Evolutionary conservation across 805 yeast genomes (phyloP), one percentile per base, ranked within the genome.

Genomic region (Candida namnaoensis): DNA sequence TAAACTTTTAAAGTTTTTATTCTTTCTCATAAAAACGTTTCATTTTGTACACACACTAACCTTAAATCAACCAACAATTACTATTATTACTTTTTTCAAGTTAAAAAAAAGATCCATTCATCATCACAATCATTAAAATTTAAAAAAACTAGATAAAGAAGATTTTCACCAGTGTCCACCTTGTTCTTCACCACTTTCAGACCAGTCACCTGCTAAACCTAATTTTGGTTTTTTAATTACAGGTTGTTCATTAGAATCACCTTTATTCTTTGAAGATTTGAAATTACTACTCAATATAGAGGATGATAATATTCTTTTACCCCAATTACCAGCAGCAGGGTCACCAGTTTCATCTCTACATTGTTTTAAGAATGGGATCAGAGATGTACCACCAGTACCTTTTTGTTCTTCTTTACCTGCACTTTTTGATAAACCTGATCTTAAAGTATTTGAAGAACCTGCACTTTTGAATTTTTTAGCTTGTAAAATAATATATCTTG

Each of bases 321-420:
- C 96, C 97, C 97, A 88, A 38, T 68, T 73, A 42, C 96, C 91
- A 25, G 95, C 96, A 23, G 96, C 96, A 11, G 88, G 78, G 52
- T 84, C 93, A 36, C 95, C 95, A 3, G 96, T 90, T 59, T 90
- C 97, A 64, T 90, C 97, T 60, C 97, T 76, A 51, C 96, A 91
- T 62, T 91, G 97, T 61, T 88, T 90, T 58, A 90, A 71, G 65
- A 90, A 91, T 26, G 96, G 96, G 44, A 90, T 73, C 53, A 90
- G 69, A 1, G 95, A 80, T 0, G 97, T 90, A 37, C 98, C 97
- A 19, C 98, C 98, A 1, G 98, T 90, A 13, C 98, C 97, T 51
- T 78, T 76, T 48, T 74, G 77, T 44, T 75, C 82, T 36, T 68
- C 71, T 44, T 70, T 69, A 36, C 66, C 69, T 47, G 68, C 71